Base-by-base conservation (phyloP, 805 yeast species). In the Candida insectalens region DNA sequence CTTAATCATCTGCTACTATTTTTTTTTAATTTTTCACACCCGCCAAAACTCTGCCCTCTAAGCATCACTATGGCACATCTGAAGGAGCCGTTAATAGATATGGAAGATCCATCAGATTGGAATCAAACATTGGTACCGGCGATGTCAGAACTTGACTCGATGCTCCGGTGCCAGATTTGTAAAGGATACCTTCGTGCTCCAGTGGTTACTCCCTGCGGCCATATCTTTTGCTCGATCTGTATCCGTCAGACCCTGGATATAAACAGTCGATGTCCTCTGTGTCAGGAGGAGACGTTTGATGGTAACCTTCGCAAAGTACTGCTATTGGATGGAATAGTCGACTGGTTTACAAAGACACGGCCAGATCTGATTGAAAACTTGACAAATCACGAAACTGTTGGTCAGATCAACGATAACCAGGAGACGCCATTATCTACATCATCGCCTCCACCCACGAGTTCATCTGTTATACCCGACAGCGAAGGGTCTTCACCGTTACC, bases 211-310 rank as follows among this genome's bases (percentile, higher is more conserved):
- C 69, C 79, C 2, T 88, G 97, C 60, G 79, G 83, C 25, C 96
- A 88, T 53, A 77, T 88, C 1, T 88, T 85, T 53, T 88, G 97
- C 55, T 83, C 95, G 0, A 65, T 77, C 10, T 88, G 97, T 53
- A 82, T 88, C 19, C 64, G 95, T 37, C 71, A 80, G 40, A 74
- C 79, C 41, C 57, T 88, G 26, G 60, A 74, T n/a, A 56, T 55
- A 25, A 71, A 69, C 20, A 67, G 70, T 14, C 60, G 67, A 38
- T 88, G 96, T 49, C 96, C 96, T 0, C 57, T 83, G 33, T 88
- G 96, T 53, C 67, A 78, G 17, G 64, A 69, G 18, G 83, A 77
- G 44, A 70, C 78, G 20, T 71, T 75, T 48, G 88, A 83, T 40
- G 74, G 88, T 32, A 70, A 71, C 42, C 55, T 88, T 30, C 67